These are phyloP conservation scores for Syzygium grande DNA, from an alignment of 345 rosid genomes.

Conservation along the genomic window DNA sequence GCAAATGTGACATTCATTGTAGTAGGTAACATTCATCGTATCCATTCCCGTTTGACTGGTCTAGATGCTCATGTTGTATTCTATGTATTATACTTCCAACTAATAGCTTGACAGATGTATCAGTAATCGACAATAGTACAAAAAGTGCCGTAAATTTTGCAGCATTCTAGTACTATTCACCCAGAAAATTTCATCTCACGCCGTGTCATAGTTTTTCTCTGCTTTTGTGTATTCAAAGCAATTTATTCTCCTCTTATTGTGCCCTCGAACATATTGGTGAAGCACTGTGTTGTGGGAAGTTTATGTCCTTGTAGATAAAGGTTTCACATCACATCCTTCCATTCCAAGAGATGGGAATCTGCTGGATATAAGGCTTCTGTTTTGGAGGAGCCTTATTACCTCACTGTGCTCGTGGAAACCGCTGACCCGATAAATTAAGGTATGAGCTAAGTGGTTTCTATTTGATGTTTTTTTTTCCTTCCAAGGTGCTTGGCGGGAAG, in stretches of 20 bases:
- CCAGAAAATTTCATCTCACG: background rate
- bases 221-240: background rate
- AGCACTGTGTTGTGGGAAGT: background rate
- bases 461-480: background rate
- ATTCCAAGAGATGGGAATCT: background rate
- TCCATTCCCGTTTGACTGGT: background rate
- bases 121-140: background rate
- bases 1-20: background rate
- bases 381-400: background rate
- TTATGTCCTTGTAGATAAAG: background rate
- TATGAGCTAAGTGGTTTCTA: background rate
- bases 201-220: background rate
- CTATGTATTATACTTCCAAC: background rate
- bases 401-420: background rate
- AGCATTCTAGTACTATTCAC: background rate
- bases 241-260: background rate
- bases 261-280: background rate
- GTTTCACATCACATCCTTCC: background rate
- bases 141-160: background rate
- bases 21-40: background rate
- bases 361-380: background rate
- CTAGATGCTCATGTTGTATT: background rate
- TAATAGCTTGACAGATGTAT: background rate
- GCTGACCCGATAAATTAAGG: background rate
- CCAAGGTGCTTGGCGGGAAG: background rate